A percentile compares a stretch with the other conserved stretches of the same genome.
Evolutionary conservation across 139 green algal species (phyloP).

Genomic region (Chara braunii): DNA sequence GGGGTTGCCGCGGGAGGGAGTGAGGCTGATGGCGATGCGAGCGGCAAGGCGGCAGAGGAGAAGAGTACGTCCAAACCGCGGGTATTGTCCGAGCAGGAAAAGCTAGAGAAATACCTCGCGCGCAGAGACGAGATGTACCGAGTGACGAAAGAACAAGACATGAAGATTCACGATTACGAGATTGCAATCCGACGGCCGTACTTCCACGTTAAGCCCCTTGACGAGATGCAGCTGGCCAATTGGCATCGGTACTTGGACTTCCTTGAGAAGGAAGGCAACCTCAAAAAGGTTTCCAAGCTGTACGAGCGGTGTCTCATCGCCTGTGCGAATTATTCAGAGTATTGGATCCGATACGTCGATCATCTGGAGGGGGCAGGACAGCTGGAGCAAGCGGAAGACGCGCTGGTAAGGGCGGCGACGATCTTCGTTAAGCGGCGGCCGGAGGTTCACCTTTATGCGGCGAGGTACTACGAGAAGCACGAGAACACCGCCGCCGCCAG

Average conservation of each 20-base stretch:
- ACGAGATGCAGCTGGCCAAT: slow-evolving; percentile 61
- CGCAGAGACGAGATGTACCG: slow-evolving; percentile 42
- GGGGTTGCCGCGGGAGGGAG: not conserved
- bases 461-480: slow-evolving; percentile 55
- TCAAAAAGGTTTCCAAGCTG: slow-evolving; percentile 42
- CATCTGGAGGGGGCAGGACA: slow-evolving; percentile 51
- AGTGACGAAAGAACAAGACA: slow-evolving; percentile 46
- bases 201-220: slow-evolving; percentile 77
- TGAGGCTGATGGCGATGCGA: no score
- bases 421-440: slow-evolving; percentile 58
- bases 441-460: slow-evolving; percentile 61
- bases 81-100: slow-evolving; percentile 19
- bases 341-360: slow-evolving; percentile 69
- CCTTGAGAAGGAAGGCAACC: slow-evolving; percentile 40
- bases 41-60: no score
- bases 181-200: slow-evolving; percentile 64
- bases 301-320: slow-evolving; percentile 79
- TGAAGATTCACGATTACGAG: slow-evolving; percentile 55
- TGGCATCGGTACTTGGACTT: slow-evolving; percentile 71
- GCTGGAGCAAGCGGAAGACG: slow-evolving; percentile 22
- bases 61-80: no score
- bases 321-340: slow-evolving; percentile 76
- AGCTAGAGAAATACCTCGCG: slow-evolving; percentile 22
- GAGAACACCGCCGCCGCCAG: slow-evolving; percentile 50
- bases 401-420: slow-evolving; percentile 47